Base-by-base conservation (phyloP, 2,329 filamentous ascomycete genomes). In the Sporothrix dimorphospora region DNA sequence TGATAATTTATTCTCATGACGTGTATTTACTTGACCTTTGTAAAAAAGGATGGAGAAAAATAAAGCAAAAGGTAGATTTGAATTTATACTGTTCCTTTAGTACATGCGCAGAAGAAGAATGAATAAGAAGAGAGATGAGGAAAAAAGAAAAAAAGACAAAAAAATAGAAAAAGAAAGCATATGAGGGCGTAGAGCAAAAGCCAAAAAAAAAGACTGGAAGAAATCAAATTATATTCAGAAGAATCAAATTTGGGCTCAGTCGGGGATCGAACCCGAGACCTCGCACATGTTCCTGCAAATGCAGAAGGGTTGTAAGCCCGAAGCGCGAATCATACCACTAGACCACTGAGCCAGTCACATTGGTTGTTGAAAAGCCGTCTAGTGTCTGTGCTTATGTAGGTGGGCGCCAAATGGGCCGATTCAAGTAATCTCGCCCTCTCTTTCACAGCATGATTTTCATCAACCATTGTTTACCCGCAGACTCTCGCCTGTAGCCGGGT, bases 261-360 rank as follows among this genome's bases (percentile, higher is more conserved):
- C 74, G 74, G 74, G 74, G 73, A 75, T 74, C 72, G 74, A 74
- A 75, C 74, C 74, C 74, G 74, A 75, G 73, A 75, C 74, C 74
- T 75, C 74, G 74, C 74, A 75, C 74, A 75, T 9, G 72, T 73
- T 74, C 72, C 71, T 73, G 67, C 70, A 40, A 27, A 71, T 61
- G 66, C 73, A 73, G 70, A 74, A 73, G 73, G 74, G 74, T 24
- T 63, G 27, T 14, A 57, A 30, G 24, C 74, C 74, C 74, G 74
- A 75, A 75, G 74, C 74, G 69, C 74, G 74, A 75, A 75, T 75
- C 74, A 75, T 75, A 75, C 74, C 73, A 74, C 73, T 74, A 74
- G 73, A 75, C 74, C 74, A 75, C 71, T 75, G 73, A 75, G 74
- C 74, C 74, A 65, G 71, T 72, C 55, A 63, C 21, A 27, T 45